phyloP scores from a whole-genome alignment of 2,329 filamentous ascomycete species.

The Penicillium hordei region DNA sequence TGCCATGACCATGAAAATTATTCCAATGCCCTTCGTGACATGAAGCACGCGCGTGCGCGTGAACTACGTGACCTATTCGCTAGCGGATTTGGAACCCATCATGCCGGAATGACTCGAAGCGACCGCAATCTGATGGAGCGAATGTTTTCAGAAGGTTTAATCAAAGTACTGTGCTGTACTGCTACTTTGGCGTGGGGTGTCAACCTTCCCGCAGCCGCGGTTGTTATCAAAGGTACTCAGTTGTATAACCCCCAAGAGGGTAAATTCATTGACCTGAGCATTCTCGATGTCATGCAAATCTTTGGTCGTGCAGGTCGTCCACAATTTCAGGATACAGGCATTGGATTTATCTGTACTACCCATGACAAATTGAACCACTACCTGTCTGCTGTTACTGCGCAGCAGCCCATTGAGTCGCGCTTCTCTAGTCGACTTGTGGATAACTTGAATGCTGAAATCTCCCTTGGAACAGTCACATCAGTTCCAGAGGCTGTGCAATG shows the following conservation, averaged over 20 bases:
- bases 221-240: slow-evolving; percentile 97
- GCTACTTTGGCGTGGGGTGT: slow-evolving; percentile 98
- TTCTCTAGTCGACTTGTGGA: slow-evolving; percentile 94
- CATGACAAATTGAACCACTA: slow-evolving; percentile 94
- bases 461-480: slow-evolving; percentile 90
- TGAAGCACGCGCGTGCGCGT: slow-evolving; percentile 79
- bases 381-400: slow-evolving; percentile 86
- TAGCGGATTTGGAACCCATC: slow-evolving; percentile 91
- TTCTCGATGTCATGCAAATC: slow-evolving; percentile 94
- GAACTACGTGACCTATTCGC: slow-evolving; percentile 86
- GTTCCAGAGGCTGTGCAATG: slow-evolving; percentile 91
- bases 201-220: slow-evolving; percentile 92
- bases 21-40: slow-evolving; percentile 74
- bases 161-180: slow-evolving; percentile 97
- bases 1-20: slow-evolving; percentile 76
- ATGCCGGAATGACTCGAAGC: slow-evolving; percentile 92
- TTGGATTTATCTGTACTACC: slow-evolving; percentile 96
- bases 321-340: slow-evolving; percentile 95
- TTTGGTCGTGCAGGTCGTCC: slow-evolving; percentile 97
- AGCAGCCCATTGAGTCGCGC: slow-evolving; percentile 95
- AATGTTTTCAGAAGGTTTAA: slow-evolving; percentile 84
- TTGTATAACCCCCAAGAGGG: slow-evolving; percentile 95
- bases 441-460: slow-evolving; percentile 93
- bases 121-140: slow-evolving; percentile 96
- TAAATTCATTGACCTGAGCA: slow-evolving; percentile 94